Evolutionary conservation across 208 protist genomes (phyloP), one percentile per base, ranked within the genome.

Genomic region (Phytomonas sp.): DNA sequence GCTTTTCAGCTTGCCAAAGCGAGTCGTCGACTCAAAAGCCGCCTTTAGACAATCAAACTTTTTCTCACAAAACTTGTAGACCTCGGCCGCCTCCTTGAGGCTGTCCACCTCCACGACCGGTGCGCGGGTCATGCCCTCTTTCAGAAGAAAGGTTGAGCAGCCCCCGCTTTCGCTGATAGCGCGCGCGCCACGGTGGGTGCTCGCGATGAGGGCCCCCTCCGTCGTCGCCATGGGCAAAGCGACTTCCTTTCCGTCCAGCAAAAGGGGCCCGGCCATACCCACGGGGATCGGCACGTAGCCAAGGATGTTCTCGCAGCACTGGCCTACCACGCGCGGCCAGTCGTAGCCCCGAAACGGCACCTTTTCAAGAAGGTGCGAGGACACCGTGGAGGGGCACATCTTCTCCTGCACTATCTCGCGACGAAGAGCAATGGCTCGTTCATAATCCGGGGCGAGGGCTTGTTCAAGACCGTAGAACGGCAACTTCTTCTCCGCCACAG

Each of bases 141-240:
- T 79, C 31, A 97, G 77, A 33, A 98, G 70, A 0, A 89, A 85
- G 11, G 93, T 92, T 71, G 69, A 84, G 77, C 96, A 97, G 65
- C 95, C 97, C 26, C 89, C 95, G 78, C 82, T 87, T 16, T 87
- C 74, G 60, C 87, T 89, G 72, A 99, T 96, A 60, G 97, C 98
- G 62, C 94, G 92, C 19, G 91, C 96, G 40, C 98, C 98, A 64
- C 98, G 88, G 73, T 98, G 87, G 23, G 96, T 98, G 66, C 87
- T 97, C 12, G 98, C 98, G 34, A 99, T 76, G 19, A 99, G 88
- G 26, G 91, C 89, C 37, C 98, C 98, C 72, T 99, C 98, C n/a
- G 97, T 99, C 34, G 98, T 99, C 19, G 98, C 97, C 96, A 99
- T 98, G 14, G 98, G 98, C 60, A 99, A 76, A 29, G 73, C 76